phyloP scores from a whole-genome alignment of 1,284 basidiomycete species.

The Moniliophthora roreri region DNA sequence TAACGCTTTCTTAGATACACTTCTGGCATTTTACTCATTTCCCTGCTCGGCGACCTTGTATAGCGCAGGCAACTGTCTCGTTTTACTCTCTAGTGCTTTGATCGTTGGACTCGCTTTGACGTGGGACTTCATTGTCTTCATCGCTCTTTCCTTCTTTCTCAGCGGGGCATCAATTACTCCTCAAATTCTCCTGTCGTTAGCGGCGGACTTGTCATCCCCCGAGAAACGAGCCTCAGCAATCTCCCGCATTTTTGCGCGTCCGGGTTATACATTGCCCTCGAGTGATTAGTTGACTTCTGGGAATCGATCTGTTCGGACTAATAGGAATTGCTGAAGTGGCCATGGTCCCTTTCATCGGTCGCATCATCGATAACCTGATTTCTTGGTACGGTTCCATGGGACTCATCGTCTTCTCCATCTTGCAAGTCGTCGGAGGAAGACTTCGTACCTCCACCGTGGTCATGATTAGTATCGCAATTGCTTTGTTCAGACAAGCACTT shows the following conservation, averaged over 20 bases:
- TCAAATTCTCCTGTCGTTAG: slow-evolving; percentile 48
- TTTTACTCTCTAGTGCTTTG: slow-evolving; percentile 36
- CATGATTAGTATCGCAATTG: slow-evolving; percentile 36
- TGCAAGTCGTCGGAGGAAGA: slow-evolving; percentile 54
- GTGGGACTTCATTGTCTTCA: slow-evolving; percentile 38
- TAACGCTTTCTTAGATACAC: too few relatives aligned
- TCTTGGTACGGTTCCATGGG: slow-evolving; percentile 59
- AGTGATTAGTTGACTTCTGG: slow-evolving; percentile 69
- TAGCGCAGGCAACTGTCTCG: slow-evolving; percentile 45
- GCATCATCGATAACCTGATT: slow-evolving; percentile 58
- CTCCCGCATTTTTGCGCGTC: slow-evolving; percentile 49
- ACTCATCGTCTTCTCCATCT: slow-evolving; percentile 44
- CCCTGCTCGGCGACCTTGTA: slow-evolving; percentile 54
- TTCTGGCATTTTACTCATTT: slow-evolving; percentile 48
- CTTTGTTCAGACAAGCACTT: slow-evolving; percentile 41
- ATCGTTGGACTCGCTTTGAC: slow-evolving; percentile 49
- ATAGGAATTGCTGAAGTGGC: slow-evolving; percentile 70
- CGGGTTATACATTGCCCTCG: slow-evolving; percentile 56
- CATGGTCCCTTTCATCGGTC: slow-evolving; percentile 60
- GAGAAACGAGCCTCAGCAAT: slow-evolving; percentile 47
- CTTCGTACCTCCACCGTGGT: slow-evolving; percentile 59
- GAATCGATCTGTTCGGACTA: slow-evolving; percentile 73
- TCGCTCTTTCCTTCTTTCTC: slow-evolving; percentile 46
- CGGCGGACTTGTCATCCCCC: slow-evolving; percentile 52
- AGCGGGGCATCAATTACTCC: slow-evolving; percentile 43